Evolutionary conservation across 768 basidiomycete genomes (phyloP).

Genomic region (Pleurotus tuoliensis): DNA sequence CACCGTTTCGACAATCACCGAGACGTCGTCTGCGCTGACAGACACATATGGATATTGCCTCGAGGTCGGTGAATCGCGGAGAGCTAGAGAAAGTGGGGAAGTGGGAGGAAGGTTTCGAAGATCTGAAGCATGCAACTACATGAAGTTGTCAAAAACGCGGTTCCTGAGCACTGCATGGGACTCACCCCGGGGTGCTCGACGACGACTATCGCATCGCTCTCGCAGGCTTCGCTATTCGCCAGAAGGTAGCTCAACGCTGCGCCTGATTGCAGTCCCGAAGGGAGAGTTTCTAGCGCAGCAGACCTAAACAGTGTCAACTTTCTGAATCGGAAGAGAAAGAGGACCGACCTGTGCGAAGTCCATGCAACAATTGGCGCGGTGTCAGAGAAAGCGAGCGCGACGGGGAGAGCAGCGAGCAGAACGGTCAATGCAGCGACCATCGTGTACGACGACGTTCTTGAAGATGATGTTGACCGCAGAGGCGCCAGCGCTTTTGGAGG

Average conservation of each 20-base stretch:
- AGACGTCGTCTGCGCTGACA: slow-evolving; percentile 38
- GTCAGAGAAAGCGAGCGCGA: slow-evolving; percentile 54
- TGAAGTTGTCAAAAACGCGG: no score
- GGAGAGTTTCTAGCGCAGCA: slow-evolving; percentile 38
- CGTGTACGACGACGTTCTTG: slow-evolving; percentile 3
- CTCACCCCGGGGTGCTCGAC: slow-evolving; percentile 73
- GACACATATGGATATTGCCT: slow-evolving; percentile 61
- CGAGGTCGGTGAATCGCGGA: slow-evolving; percentile 49
- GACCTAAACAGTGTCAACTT: slow-evolving; percentile 34
- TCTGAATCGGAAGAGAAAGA: background rate
- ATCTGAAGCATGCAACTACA: slow-evolving; percentile 74
- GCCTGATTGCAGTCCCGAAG: slow-evolving; percentile 26
- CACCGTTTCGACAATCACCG: slow-evolving; percentile 41
- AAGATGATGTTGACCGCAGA: no score
- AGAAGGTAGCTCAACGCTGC: slow-evolving; percentile 43
- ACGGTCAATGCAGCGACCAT: slow-evolving; percentile 39
- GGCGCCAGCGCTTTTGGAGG: no score
- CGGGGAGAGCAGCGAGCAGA: slow-evolving; percentile 40
- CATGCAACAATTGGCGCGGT: slow-evolving; percentile 67
- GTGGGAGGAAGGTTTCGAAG: slow-evolving; percentile 54
- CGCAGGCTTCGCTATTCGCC: slow-evolving; percentile 46
- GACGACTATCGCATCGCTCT: slow-evolving; percentile 61
- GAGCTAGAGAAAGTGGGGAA: slow-evolving; percentile 41
- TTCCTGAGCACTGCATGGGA: background rate
- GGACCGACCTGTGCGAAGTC: slow-evolving; percentile 60